These are phyloP conservation scores for Chytriomyces sp. DNA, from an alignment of 192 early-diverging fungal genomes.

Conservation along the genomic window DNA sequence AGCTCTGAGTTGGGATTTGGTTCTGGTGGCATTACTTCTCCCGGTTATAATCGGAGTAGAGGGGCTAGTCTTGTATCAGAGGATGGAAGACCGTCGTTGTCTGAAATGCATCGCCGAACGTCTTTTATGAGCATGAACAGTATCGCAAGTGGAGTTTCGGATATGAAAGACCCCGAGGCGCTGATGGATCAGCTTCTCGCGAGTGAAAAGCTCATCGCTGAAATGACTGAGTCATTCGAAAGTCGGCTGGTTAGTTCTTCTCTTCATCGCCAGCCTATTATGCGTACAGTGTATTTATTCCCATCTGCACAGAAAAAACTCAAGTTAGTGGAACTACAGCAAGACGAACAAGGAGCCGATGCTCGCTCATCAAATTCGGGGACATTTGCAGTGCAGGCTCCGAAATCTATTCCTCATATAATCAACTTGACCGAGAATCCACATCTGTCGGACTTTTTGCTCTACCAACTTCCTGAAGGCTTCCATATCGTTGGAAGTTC, in stretches of 20 bases:
- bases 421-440: conserved; percentile 91
- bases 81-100: too few relatives aligned
- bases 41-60: too few relatives aligned
- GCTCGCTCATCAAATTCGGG: conserved; percentile 44
- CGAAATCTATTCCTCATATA: conserved; percentile 81
- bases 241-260: conserved; percentile 65
- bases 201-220: conserved; percentile 84
- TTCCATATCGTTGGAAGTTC: conserved; percentile 67
- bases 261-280: not conserved
- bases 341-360: conserved; percentile 82
- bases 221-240: conserved; percentile 85
- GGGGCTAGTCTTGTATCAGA: not conserved
- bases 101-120: not conserved
- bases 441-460: conserved; percentile 84
- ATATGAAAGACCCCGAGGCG: conserved; percentile 36
- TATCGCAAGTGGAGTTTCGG: not conserved
- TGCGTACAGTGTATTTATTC: not conserved
- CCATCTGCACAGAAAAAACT: conserved; percentile 51
- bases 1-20: not conserved
- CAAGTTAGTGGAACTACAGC: conserved; percentile 71
- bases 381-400: conserved; percentile 74
- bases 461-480: conserved; percentile 85
- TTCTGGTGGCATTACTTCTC: not conserved
- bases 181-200: conserved; percentile 82
- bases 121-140: not conserved